Evolutionary conservation across 2,329 filamentous ascomycete genomes (phyloP), one percentile per base, ranked within the genome.

Genomic region (Curvularia spicifera): DNA sequence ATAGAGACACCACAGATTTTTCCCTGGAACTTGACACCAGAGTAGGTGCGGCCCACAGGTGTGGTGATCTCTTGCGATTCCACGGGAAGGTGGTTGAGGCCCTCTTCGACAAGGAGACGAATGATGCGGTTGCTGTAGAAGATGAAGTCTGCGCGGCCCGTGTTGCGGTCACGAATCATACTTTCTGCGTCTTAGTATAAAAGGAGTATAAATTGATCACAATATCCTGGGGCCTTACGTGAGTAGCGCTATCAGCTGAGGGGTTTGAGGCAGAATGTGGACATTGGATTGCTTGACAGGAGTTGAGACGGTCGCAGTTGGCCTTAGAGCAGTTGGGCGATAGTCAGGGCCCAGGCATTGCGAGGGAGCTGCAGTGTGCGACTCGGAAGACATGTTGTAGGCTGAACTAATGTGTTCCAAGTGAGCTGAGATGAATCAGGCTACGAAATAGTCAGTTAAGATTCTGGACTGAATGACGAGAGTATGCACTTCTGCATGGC

Each of bases 91-190:
- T 99, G 95, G 78, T 99, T 99, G 53, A 99, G 84, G 4, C 95
- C 95, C 80, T 99, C 95, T 79, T 99, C 95, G 40, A 99, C 95
- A 6, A 99, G 85, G 42, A 99, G 84, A 31, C 95, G 91, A 76
- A 98, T 98, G 76, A 99, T 98, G 59, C 95, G 88, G 80, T 99
- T 99, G 43, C 93, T 97, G 82, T 98, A 97, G 81, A 99, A 99
- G 75, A 99, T 97, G 78, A 99, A 99, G 78, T 99, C 95, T 62
- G 93, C 95, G 58, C 95, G 90, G 56, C 89, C 87, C 5, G 95
- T 99, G 67, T 89, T 86, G 78, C 91, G 91, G 78, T 97, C 93
- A 69, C 95, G 90, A 75, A 99, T 98, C 85, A 97, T 97, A 63
- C 94, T 98, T 51, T 45, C 18, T 42, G 3, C 5, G 20, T 22